Conservation (phyloP, 352 stramenopile species). For the Thraustotheca clavata region DNA sequence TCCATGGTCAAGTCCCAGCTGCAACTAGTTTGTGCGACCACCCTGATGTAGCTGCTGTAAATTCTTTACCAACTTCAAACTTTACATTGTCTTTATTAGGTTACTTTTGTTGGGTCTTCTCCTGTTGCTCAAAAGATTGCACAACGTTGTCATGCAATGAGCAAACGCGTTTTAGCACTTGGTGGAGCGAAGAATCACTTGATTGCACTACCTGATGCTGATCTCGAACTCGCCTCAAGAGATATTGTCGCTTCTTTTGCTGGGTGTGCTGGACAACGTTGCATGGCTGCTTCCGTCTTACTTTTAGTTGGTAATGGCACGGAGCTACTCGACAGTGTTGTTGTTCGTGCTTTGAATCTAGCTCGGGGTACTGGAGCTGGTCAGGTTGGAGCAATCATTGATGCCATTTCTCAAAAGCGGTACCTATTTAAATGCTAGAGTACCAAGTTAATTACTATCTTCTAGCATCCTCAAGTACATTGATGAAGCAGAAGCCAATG, state of each 20-base stretch:
- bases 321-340: constrained; percentile 76
- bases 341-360: constrained; percentile 83
- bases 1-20: constrained; percentile 88
- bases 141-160: constrained; percentile 76
- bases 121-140: constrained; percentile 90
- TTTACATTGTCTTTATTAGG: constrained; percentile 5
- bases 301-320: constrained; percentile 80
- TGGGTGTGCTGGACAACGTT: constrained; percentile 91
- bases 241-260: constrained; percentile 95
- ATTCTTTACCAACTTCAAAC: background rate
- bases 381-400: constrained; percentile 94
- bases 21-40: constrained; percentile 92
- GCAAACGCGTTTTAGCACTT: constrained; percentile 94
- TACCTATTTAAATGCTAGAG: background rate
- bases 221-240: constrained; percentile 84
- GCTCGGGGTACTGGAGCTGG: constrained; percentile 83
- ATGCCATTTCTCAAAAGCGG: constrained; percentile 72
- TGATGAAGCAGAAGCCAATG: constrained; percentile 74
- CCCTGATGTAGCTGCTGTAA: constrained; percentile 47
- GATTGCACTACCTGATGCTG: constrained; percentile 91
- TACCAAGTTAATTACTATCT: too few species aligned
- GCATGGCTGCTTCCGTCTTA: constrained; percentile 87
- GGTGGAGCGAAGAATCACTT: constrained; percentile 98
- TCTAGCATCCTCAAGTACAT: constrained; percentile 93
- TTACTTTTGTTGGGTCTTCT: constrained; percentile 96